Evolutionary conservation across 2,329 filamentous ascomycete species (phyloP).

Genomic region (Verticillium albo-atrum): DNA sequence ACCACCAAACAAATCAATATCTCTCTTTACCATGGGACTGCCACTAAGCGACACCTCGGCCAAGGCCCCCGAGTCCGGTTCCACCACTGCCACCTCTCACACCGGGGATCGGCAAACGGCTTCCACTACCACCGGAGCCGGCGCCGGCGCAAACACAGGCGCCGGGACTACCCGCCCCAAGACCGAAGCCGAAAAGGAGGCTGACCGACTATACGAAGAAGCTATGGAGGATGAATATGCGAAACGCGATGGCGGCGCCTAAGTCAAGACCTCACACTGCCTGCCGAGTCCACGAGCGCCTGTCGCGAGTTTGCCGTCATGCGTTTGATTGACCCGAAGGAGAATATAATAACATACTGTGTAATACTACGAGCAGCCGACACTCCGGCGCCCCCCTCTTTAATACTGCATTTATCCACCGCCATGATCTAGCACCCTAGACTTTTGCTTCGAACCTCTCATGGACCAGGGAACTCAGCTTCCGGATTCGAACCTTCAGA

Average conservation of each 20-base stretch:
- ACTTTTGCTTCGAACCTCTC: no score
- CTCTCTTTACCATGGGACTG: conserved; percentile 20
- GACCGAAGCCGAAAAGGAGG: conserved; percentile 44
- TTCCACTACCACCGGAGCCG: conserved; percentile 28
- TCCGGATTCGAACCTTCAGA: neutral
- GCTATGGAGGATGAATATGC: conserved; percentile 52
- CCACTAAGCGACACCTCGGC: conserved; percentile 10
- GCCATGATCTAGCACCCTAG: no score
- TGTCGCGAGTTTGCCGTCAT: neutral
- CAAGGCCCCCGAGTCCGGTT: neutral
- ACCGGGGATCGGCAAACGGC: neutral
- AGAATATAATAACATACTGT: neutral
- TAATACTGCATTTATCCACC: no score
- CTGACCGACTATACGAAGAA: conserved; percentile 46
- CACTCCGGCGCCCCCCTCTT: no score
- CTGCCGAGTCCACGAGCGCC: neutral
- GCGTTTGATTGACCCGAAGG: neutral
- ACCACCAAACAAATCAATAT: neutral
- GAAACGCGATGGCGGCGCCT: conserved; percentile 48
- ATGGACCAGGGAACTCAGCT: no score
- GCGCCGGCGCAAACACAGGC: conserved; percentile 34
- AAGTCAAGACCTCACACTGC: neutral
- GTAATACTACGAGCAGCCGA: no score
- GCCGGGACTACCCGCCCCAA: conserved; percentile 41
- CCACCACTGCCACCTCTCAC: neutral